These are phyloP conservation scores for Nothopassalora personata DNA, from an alignment of 2,329 filamentous ascomycete species.

Conservation along the genomic window DNA sequence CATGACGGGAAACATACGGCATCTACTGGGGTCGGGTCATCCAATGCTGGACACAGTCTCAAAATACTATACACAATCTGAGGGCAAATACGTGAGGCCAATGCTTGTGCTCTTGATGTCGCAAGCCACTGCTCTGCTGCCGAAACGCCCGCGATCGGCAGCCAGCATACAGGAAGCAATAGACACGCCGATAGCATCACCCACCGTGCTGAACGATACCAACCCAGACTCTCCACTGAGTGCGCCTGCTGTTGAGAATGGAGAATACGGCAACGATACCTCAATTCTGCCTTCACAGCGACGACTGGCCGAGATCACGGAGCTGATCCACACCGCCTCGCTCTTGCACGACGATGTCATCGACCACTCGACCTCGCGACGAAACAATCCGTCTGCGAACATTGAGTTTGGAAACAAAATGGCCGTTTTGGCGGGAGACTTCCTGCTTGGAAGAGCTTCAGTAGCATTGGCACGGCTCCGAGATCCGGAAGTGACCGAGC, in stretches of 20 bases:
- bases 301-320: conserved; percentile 90
- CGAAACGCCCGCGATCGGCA: conserved; percentile 49
- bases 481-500: conserved; percentile 89
- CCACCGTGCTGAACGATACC: conserved; percentile 65
- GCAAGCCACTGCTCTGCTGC: conserved; percentile 79
- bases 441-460: conserved; percentile 85
- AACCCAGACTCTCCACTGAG: conserved; percentile 64
- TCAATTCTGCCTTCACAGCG: conserved; percentile 90
- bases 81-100: conserved; percentile 94
- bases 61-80: conserved; percentile 95
- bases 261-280: conserved; percentile 41
- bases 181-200: conserved; percentile 56
- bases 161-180: conserved; percentile 39
- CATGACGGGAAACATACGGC: conserved; percentile 85
- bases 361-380: conserved; percentile 80
- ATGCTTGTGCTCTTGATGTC: conserved; percentile 96
- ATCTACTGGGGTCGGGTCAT: conserved; percentile 89
- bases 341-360: conserved; percentile 98
- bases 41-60: conserved; percentile 90
- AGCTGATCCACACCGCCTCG: conserved; percentile 94
- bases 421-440: conserved; percentile 96
- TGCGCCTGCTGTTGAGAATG: conserved; percentile 44
- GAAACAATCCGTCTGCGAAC: conserved; percentile 82
- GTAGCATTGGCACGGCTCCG: conserved; percentile 85
- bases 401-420: conserved; percentile 98